Evolutionary conservation across 164 flowering plant genomes (phyloP).

Genomic region (Saururus chinensis): DNA sequence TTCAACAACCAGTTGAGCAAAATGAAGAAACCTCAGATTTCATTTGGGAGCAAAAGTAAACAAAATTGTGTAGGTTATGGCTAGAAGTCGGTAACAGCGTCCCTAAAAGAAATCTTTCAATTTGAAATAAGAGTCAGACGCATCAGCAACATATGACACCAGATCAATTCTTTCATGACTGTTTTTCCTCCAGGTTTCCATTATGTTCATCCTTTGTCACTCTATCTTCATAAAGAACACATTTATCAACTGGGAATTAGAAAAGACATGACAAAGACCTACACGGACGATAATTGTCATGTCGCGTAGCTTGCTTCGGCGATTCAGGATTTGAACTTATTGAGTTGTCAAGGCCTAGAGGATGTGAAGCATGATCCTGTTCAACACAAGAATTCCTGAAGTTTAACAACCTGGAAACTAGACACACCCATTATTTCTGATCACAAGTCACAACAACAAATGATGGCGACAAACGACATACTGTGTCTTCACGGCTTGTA

Average conservation of each 20-base stretch:
- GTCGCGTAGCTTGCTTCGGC: conserved; percentile 37
- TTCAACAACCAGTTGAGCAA: conserved; percentile 3
- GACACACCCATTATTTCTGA: neutral
- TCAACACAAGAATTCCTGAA: conserved; percentile 21
- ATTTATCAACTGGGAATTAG: neutral
- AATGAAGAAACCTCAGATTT: neutral
- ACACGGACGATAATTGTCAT: conserved; percentile 41
- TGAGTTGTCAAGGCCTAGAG: conserved; percentile 46
- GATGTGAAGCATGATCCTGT: conserved; percentile 17
- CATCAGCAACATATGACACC: neutral
- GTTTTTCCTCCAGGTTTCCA: too few relatives aligned
- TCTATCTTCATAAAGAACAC: too few relatives aligned
- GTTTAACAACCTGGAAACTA: conserved; percentile 3
- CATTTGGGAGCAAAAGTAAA: neutral
- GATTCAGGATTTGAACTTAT: conserved; percentile 56
- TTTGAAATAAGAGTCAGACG: too few relatives aligned
- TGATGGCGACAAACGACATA: neutral
- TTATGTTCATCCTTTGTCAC: too few relatives aligned
- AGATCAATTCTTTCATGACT: too few relatives aligned
- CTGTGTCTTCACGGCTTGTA: conserved; percentile 25
- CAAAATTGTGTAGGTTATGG: neutral
- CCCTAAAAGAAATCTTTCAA: too few relatives aligned
- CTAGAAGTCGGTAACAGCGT: too few relatives aligned
- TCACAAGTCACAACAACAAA: neutral
- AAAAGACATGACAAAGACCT: conserved; percentile 19